Percentiles rank a stretch among this genome's conserved stretches.
phyloP scores from a whole-genome alignment of 352 stramenopile genomes.

The Globisporangium paroecandrum region DNA sequence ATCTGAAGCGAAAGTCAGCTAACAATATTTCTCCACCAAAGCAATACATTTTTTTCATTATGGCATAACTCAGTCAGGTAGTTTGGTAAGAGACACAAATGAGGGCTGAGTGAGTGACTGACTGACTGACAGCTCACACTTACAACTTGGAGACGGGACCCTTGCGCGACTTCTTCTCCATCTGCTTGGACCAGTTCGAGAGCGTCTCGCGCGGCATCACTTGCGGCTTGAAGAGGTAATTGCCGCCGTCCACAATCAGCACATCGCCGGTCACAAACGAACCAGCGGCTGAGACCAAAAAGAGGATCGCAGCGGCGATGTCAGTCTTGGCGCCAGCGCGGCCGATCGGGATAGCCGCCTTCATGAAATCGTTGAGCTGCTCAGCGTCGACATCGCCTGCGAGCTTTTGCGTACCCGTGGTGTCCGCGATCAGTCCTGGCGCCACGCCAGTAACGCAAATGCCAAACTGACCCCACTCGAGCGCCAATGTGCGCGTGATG shows the following conservation, averaged over 20 bases:
- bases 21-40: neutral
- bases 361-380: slow-evolving; percentile 47
- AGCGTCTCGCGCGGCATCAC: slow-evolving; percentile 71
- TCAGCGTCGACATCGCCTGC: slow-evolving; percentile 45
- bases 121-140: too few relatives aligned
- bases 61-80: too few relatives aligned
- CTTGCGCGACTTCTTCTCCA: slow-evolving; percentile 72
- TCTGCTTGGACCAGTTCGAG: slow-evolving; percentile 67
- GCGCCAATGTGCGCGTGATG: slow-evolving; percentile 90
- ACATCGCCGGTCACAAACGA: slow-evolving; percentile 82
- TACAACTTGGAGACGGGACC: slow-evolving; percentile 21
- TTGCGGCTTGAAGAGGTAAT: slow-evolving; percentile 78
- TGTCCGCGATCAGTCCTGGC: slow-evolving; percentile 94
- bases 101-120: too few relatives aligned
- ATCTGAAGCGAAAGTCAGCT: neutral
- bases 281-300: slow-evolving; percentile 73
- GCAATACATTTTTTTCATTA: neutral
- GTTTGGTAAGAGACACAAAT: too few relatives aligned
- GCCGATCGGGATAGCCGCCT: slow-evolving; percentile 56
- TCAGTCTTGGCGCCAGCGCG: slow-evolving; percentile 81
- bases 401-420: slow-evolving; percentile 76
- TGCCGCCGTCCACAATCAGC: slow-evolving; percentile 79
- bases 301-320: slow-evolving; percentile 78
- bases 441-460: slow-evolving; percentile 94
- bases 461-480: slow-evolving; percentile 95